Conservation (phyloP, 108 stramenopile species). For the Epipyxis sp. region DNA sequence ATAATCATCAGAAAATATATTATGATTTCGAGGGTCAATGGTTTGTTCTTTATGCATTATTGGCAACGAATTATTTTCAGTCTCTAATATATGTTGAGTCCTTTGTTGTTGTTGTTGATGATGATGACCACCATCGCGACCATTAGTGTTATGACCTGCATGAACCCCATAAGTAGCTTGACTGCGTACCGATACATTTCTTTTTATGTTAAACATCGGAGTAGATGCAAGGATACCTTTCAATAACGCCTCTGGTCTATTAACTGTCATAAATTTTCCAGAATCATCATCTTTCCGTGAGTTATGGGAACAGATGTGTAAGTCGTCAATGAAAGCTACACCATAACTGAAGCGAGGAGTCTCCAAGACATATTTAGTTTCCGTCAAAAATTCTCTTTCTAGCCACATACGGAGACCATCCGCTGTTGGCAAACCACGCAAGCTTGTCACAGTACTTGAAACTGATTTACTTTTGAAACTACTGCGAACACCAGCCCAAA, state of each 20-base stretch:
- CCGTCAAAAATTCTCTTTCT: constrained; percentile 14
- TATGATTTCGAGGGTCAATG: not conserved
- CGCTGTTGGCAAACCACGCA: not conserved
- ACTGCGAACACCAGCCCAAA: not conserved
- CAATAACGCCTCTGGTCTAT: too few species aligned
- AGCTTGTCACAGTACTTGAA: not conserved
- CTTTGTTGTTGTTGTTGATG: too few species aligned
- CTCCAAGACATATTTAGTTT: not conserved
- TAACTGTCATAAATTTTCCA: too few species aligned
- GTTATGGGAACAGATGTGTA: constrained; percentile 9
- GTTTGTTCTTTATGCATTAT: not conserved
- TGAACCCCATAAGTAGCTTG: not conserved
- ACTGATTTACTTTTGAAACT: not conserved
- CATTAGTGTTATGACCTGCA: not conserved
- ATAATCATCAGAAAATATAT: not conserved
- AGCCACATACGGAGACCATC: not conserved
- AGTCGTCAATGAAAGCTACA: constrained; percentile 25
- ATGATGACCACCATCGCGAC: too few species aligned
- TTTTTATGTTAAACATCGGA: not conserved
- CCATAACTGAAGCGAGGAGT: constrained; percentile 29
- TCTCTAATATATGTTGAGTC: too few species aligned
- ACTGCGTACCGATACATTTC: not conserved
- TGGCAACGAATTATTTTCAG: not conserved
- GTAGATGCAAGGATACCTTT: not conserved
- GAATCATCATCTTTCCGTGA: too few species aligned